phyloP scores from a whole-genome alignment of 2,329 filamentous ascomycete species.

The Trichoderma sp. region DNA sequence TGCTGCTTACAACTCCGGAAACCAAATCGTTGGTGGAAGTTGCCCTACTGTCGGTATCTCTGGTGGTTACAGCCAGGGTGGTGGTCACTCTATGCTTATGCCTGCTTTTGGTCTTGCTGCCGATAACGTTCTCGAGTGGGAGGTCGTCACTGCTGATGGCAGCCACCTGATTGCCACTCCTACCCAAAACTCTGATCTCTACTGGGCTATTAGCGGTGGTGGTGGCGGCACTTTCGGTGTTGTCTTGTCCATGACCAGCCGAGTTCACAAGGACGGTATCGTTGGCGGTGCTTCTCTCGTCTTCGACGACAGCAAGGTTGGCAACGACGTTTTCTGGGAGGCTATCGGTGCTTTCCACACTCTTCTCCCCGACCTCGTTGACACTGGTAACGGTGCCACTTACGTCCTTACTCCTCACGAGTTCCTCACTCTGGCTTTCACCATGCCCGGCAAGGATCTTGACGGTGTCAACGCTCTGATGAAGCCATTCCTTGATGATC shows the following conservation, averaged over 20 bases:
- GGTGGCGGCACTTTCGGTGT: slow-evolving; percentile 13
- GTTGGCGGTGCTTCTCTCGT: neutral
- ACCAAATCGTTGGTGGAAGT: slow-evolving; percentile 31
- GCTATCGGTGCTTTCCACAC: neutral
- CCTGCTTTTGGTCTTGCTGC: slow-evolving; percentile 59
- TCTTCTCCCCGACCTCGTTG: neutral
- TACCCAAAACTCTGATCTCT: neutral
- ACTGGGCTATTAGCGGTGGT: neutral
- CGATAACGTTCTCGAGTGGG: slow-evolving; percentile 58
- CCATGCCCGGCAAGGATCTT: neutral
- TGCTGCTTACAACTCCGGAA: neutral
- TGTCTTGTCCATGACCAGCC: slow-evolving; percentile 6
- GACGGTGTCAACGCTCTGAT: neutral
- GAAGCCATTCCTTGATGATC: neutral
- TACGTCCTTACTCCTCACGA: neutral
- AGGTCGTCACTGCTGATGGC: slow-evolving; percentile 57
- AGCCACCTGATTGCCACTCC: slow-evolving; percentile 21
- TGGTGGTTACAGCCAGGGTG: slow-evolving; percentile 62
- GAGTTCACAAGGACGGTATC: neutral
- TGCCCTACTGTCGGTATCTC: slow-evolving; percentile 57
- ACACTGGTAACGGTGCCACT: neutral
- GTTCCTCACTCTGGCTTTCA: neutral
- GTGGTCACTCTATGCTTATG: slow-evolving; percentile 57
- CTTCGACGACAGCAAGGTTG: neutral
- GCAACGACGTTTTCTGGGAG: neutral